A percentile compares a stretch with the other conserved stretches of the same genome.
phyloP scores from a whole-genome alignment of 1,284 basidiomycete genomes.

The Cutaneotrichosporon arboriforme region DNA sequence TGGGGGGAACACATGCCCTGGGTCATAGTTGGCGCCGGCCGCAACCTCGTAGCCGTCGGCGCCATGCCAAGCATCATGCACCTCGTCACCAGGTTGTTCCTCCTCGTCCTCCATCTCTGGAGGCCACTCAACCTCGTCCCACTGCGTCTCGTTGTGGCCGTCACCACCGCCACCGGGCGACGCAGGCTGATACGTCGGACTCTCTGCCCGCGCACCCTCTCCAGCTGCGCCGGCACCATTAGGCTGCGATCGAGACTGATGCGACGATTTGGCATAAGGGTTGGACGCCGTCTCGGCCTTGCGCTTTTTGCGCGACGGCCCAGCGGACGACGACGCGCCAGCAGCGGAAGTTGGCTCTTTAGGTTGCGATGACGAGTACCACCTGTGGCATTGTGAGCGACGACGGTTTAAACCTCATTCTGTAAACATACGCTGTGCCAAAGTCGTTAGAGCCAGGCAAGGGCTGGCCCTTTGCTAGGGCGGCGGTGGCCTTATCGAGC shows the following conservation, averaged over 20 bases:
- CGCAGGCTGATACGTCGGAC: conserved; percentile 14
- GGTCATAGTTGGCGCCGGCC: neutral
- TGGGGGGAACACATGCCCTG: conserved; percentile 14
- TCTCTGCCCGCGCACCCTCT: neutral
- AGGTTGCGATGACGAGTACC: conserved; percentile 16
- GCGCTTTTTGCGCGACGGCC: neutral
- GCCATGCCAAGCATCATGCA: conserved; percentile 2
- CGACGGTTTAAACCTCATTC: no score
- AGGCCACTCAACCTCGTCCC: neutral
- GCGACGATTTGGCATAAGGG: neutral
- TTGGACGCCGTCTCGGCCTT: conserved; percentile 2
- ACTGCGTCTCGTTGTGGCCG: neutral
- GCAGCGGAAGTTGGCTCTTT: no score
- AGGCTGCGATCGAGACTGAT: no score
- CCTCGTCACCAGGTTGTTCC: neutral
- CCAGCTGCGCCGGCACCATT: no score
- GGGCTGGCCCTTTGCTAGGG: conserved; percentile 35
- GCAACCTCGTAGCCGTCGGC: neutral
- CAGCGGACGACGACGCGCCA: neutral
- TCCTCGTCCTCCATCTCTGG: neutral
- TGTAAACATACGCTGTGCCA: conserved; percentile 26
- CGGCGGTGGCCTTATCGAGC: conserved; percentile 47
- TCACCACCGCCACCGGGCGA: conserved; percentile 7
- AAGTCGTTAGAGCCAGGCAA: conserved; percentile 33
- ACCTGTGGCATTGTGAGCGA: conserved; percentile 9